These are phyloP conservation scores for Rugonectria rugulosa DNA, from an alignment of 2,329 filamentous ascomycete genomes.

Conservation along the genomic window DNA sequence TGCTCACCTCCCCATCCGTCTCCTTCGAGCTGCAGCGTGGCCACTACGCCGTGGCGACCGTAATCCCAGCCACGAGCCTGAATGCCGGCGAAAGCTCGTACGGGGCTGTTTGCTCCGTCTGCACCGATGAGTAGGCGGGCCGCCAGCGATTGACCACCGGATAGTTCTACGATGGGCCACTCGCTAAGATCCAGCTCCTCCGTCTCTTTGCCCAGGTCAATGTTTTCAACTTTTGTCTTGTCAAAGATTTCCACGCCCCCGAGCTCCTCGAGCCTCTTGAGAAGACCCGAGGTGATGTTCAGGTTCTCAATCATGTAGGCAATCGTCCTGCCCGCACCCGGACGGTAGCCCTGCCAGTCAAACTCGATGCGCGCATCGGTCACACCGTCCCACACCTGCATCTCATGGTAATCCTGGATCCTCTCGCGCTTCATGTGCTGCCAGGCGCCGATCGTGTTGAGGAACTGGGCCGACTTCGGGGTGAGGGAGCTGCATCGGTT, in stretches of 20 bases:
- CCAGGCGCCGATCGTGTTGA: conserved; percentile 88
- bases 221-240: conserved; percentile 79
- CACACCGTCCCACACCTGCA: conserved; percentile 98
- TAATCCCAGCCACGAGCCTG: conserved; percentile 93
- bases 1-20: conserved; percentile 61
- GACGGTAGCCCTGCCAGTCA: conserved; percentile 66
- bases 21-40: conserved; percentile 78
- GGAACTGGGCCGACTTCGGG: conserved; percentile 82
- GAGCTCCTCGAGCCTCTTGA: conserved; percentile 75
- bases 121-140: conserved; percentile 90
- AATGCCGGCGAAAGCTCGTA: conserved; percentile 88
- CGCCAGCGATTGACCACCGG: conserved; percentile 71
- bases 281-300: conserved; percentile 82
- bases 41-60: conserved; percentile 86
- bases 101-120: conserved; percentile 93
- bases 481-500: conserved; percentile 97
- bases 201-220: conserved; percentile 74
- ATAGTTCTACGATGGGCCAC: conserved; percentile 86
- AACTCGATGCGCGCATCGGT: conserved; percentile 89
- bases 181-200: conserved; percentile 78
- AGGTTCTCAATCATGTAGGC: conserved; percentile 97
- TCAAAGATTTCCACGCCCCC: conserved; percentile 76
- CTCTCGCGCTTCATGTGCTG: conserved; percentile 73
- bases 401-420: conserved; percentile 89
- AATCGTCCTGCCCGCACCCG: conserved; percentile 68